Evolutionary conservation across 768 basidiomycete species (phyloP), one percentile per base, ranked within the genome.

Genomic region (Rhodosporidiobolus sp.): DNA sequence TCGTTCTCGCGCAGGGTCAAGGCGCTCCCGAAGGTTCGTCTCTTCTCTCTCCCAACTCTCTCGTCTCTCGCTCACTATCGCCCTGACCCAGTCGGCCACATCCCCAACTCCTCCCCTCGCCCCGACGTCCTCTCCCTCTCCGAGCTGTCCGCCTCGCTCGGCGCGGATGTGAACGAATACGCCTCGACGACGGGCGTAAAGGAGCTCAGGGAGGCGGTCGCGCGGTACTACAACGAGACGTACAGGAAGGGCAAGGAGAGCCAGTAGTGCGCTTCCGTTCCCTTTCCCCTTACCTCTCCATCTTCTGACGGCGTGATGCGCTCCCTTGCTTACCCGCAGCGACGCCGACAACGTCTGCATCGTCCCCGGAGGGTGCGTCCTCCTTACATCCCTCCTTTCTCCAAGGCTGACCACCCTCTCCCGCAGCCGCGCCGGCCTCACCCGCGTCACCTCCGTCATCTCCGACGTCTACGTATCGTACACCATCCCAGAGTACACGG

Each of bases 131-230:
- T 72, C 71, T 49, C 60, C 28, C 56, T 72, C 30, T 56, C 55
- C 3, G 66, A 64, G n/a, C 45, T 72, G 17, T 67, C 66, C 28
- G 30, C 19, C 14, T 10, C 63, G 9, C 72, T 84, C 48, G 92
- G 92, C 76, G 69, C 70, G 16, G 78, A 76, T 38, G 76, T 81
- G 16, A 80, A 82, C 70, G 79, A 79, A 81, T 96, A 96, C 77
- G 94, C 91, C 5, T 93, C 94, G 0, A 95, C 94, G 10, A 90
- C 92, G 1, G 94, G 94, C 46, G 88, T 95, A 46, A 94, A 89
- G 83, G 87, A 65, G 22, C 87, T 97, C 30, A 86, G 94, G 38
- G 89, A 92, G 79, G 92, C 93, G 4, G 94, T 97, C 43, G 94
- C 94, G 19, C 83, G 90, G 72, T 80, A 94, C 62, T 97, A 97